phyloP scores from a whole-genome alignment of 768 basidiomycete genomes.

The Trametes meyenii region DNA sequence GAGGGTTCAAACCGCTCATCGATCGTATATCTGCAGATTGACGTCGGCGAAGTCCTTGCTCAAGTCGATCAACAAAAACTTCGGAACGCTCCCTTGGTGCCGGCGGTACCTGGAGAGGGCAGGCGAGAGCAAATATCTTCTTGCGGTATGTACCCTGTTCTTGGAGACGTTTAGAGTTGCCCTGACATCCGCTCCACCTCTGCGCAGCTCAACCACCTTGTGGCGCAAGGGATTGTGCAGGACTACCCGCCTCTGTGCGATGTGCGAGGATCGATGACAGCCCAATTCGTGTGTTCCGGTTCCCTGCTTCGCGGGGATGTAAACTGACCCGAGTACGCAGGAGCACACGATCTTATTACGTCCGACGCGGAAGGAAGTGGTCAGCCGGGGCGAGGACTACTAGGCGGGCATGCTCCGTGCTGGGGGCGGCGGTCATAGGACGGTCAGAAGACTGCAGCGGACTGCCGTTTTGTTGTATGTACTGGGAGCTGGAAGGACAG shows the following conservation, averaged over 20 bases:
- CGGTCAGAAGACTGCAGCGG: slow-evolving; percentile 16
- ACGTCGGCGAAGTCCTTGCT: slow-evolving; percentile 85
- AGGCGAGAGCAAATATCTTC: slow-evolving; percentile 91
- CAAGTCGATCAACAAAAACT: slow-evolving; percentile 86
- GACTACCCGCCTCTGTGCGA: slow-evolving; percentile 95
- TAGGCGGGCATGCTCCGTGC: slow-evolving; percentile 33
- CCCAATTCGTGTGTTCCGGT: slow-evolving; percentile 71
- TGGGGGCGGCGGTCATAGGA: slow-evolving; percentile 9
- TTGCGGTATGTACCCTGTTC: slow-evolving; percentile 62
- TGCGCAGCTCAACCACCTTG: slow-evolving; percentile 81
- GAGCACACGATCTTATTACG: slow-evolving; percentile 86
- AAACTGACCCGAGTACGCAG: slow-evolving; percentile 39
- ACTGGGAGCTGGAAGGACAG: slow-evolving; percentile 11
- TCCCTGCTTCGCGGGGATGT: neutral
- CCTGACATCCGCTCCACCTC: neutral
- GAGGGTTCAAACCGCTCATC: neutral
- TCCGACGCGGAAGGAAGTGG: slow-evolving; percentile 83
- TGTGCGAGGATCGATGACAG: slow-evolving; percentile 85
- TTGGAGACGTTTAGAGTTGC: neutral
- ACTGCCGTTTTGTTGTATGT: neutral
- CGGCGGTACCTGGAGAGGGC: slow-evolving; percentile 90
- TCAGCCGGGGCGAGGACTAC: slow-evolving; percentile 85
- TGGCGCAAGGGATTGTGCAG: slow-evolving; percentile 83
- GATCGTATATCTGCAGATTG: slow-evolving; percentile 48
- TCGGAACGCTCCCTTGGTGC: slow-evolving; percentile 95